Evolutionary conservation across 2,329 filamentous ascomycete genomes (phyloP).

Genomic region (Magnaporthiopsis rhizophila): DNA sequence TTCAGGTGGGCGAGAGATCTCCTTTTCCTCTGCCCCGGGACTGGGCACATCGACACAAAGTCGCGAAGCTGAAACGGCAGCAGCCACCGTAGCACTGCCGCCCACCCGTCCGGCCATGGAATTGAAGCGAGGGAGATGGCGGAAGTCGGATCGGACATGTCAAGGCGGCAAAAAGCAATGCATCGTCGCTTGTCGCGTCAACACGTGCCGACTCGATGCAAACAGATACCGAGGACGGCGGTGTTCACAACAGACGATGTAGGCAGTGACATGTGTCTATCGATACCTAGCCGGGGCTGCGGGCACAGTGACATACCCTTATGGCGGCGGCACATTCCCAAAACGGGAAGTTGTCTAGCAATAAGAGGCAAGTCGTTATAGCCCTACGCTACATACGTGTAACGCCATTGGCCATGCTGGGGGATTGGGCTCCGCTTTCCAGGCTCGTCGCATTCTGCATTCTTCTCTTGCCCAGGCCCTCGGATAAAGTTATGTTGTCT

Average conservation of each 20-base stretch:
- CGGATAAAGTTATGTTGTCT: no score
- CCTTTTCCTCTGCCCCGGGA: no score
- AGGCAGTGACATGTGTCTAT: neutral
- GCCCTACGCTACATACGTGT: neutral
- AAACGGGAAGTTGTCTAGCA: neutral
- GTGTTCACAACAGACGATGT: no score
- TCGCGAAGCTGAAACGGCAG: neutral
- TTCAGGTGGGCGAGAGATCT: neutral
- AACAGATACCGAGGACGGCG: neutral
- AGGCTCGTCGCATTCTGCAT: neutral
- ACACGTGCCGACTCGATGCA: neutral
- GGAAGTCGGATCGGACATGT: neutral
- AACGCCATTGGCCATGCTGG: neutral
- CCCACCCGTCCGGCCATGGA: no score
- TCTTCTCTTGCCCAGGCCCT: neutral
- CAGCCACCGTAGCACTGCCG: neutral
- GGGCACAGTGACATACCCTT: neutral
- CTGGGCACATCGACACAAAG: neutral
- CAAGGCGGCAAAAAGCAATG: neutral
- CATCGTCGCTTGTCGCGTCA: no score
- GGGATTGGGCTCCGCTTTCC: neutral
- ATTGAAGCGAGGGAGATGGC: neutral
- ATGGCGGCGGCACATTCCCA: neutral
- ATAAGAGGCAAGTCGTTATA: neutral
- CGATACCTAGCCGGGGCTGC: no score